Conservation (phyloP, 306 rosid species). For the Medicago lupulina region DNA sequence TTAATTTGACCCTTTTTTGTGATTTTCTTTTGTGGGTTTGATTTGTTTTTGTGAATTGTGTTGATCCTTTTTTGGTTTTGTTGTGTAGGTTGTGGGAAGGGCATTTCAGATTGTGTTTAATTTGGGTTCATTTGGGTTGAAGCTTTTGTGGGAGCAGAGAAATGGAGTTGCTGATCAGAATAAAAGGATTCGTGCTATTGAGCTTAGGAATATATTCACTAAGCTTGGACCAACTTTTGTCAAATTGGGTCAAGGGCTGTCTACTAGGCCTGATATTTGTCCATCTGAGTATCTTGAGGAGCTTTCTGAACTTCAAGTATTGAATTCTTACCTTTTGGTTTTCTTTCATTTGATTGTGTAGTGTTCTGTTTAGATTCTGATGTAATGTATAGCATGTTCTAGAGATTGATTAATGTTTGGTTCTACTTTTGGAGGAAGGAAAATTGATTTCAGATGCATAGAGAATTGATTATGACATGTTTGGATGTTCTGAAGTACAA, state of each 20-base stretch:
- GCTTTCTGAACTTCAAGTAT: conserved; percentile 89
- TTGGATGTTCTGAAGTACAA: background rate
- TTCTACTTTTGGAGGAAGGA: background rate
- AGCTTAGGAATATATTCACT: conserved; percentile 71
- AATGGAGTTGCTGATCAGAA: conserved; percentile 65
- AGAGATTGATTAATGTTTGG: too few relatives aligned
- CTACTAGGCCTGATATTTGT: conserved; percentile 93
- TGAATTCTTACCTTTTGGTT: conserved; percentile 24
- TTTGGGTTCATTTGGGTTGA: conserved; percentile 65
- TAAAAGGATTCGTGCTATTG: conserved; percentile 70
- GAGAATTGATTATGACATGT: background rate
- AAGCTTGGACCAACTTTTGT: conserved; percentile 96
- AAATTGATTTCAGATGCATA: background rate
- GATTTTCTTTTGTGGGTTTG: conserved; percentile 6
- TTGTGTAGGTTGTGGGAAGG: conserved; percentile 67
- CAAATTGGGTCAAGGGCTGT: conserved; percentile 92
- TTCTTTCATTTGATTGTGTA: conserved; percentile 31
- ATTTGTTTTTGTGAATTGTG: conserved; percentile 2
- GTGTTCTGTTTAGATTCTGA: background rate
- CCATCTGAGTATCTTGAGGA: conserved; percentile 88
- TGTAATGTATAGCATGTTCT: background rate
- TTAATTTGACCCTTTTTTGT: background rate
- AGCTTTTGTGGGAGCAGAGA: conserved; percentile 65
- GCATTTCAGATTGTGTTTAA: conserved; percentile 66
- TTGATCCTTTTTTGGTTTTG: background rate